phyloP scores from a whole-genome alignment of 306 rosid species.

The Fragaria iinumae region DNA sequence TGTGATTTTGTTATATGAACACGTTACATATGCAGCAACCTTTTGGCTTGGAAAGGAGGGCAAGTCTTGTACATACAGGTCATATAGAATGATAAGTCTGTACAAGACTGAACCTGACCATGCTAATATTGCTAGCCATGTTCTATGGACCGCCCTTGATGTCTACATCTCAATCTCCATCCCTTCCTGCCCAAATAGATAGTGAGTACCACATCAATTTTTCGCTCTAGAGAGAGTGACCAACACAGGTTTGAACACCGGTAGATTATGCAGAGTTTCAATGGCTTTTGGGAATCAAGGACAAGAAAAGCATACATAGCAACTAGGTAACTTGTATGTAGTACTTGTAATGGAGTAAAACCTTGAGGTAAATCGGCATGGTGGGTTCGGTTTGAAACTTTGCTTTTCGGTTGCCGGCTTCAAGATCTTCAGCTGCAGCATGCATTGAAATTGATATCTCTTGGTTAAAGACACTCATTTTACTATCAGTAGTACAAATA shows the following conservation, averaged over 20 bases:
- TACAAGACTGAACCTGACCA: slow-evolving; percentile 82
- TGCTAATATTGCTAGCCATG: slow-evolving; percentile 66
- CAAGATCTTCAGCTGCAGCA: slow-evolving; percentile 87
- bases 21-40: slow-evolving; percentile 7
- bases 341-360: slow-evolving; percentile 25
- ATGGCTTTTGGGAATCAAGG: neutral
- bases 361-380: slow-evolving; percentile 82
- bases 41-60: slow-evolving; percentile 44
- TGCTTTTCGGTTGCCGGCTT: slow-evolving; percentile 59
- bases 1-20: neutral
- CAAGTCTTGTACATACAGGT: slow-evolving; percentile 61
- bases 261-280: slow-evolving; percentile 16
- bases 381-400: slow-evolving; percentile 82
- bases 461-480: slow-evolving; percentile 20
- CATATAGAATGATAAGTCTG: slow-evolving; percentile 61
- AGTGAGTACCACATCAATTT: slow-evolving; percentile 48
- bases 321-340: neutral
- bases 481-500: neutral
- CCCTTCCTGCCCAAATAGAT: slow-evolving; percentile 70
- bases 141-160: slow-evolving; percentile 57
- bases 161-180: slow-evolving; percentile 58
- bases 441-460: slow-evolving; percentile 18
- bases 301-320: slow-evolving; percentile 12
- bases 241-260: slow-evolving; percentile 28
- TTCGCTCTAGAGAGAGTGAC: slow-evolving; percentile 23